Evolutionary conservation across 2,329 filamentous ascomycete species (phyloP).

Genomic region (Trichoderma sp.): DNA sequence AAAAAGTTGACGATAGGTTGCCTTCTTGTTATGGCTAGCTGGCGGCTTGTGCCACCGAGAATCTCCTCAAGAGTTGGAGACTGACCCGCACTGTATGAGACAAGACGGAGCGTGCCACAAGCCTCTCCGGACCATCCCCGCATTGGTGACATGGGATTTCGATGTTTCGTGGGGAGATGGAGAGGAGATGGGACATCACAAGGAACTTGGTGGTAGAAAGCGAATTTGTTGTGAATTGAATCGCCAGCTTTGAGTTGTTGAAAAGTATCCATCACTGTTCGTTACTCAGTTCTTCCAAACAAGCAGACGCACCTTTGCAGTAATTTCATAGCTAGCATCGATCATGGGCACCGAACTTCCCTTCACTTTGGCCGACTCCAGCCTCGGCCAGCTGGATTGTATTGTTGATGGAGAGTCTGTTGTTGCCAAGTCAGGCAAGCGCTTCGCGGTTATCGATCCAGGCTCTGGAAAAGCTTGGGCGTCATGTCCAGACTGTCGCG

Average conservation of each 20-base stretch:
- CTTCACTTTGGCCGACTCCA: constrained; percentile 48
- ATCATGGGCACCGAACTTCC: constrained; percentile 32
- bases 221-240: neutral
- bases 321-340: neutral
- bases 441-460: constrained; percentile 56
- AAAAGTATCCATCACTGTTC: neutral
- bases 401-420: constrained; percentile 52
- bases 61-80: neutral
- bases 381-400: constrained; percentile 51
- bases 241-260: neutral
- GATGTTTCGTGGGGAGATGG: neutral
- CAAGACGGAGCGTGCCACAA: constrained; percentile 24
- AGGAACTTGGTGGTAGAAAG: neutral
- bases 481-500: constrained; percentile 49
- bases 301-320: neutral
- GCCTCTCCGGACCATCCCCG: constrained; percentile 20
- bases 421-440: constrained; percentile 45
- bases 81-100: constrained; percentile 7
- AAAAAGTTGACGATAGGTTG: constrained; percentile 4
- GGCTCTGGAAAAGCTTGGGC: constrained; percentile 53
- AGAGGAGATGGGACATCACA: neutral
- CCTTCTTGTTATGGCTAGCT: constrained; percentile 14
- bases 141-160: neutral
- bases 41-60: constrained; percentile 3
- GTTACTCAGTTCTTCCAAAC: neutral